Conservation (phyloP, 352 stramenopile species). For the Phytophthora pini region DNA sequence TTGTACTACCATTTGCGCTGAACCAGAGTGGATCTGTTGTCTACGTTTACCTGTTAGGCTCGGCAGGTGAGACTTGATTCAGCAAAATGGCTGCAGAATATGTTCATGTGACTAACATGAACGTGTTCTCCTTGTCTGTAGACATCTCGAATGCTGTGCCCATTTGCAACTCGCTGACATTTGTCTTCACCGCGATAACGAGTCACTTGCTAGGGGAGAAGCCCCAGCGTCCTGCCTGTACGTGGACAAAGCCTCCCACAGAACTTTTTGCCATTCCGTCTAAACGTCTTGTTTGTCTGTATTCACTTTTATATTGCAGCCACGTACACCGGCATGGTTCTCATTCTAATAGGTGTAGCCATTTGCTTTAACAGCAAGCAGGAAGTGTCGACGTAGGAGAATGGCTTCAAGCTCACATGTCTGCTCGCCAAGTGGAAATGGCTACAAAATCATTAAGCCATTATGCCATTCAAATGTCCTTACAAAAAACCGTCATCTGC, state of each 20-base stretch:
- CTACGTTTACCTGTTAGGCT: conserved; percentile 83
- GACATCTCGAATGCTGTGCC: conserved; percentile 88
- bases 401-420: too few relatives aligned
- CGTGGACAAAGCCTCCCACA: conserved; percentile 13
- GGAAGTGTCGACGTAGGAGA: conserved; percentile 1
- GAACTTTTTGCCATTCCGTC: neutral
- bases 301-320: conserved; percentile 27
- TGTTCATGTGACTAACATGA: neutral
- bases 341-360: conserved; percentile 65
- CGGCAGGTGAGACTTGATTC: conserved; percentile 48
- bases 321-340: conserved; percentile 67
- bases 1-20: conserved; percentile 80
- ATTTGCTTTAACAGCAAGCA: conserved; percentile 78
- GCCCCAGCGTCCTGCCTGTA: conserved; percentile 73
- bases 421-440: too few relatives aligned
- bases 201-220: conserved; percentile 79
- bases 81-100: neutral
- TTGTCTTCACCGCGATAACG: conserved; percentile 88
- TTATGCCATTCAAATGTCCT: conserved; percentile 19
- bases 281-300: conserved; percentile 1
- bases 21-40: conserved; percentile 87
- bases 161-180: conserved; percentile 90
- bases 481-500: conserved; percentile 7
- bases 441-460: neutral
- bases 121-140: conserved; percentile 18